Conservation (phyloP, 306 rosid genomes). For the Astragalus membranaceus region DNA sequence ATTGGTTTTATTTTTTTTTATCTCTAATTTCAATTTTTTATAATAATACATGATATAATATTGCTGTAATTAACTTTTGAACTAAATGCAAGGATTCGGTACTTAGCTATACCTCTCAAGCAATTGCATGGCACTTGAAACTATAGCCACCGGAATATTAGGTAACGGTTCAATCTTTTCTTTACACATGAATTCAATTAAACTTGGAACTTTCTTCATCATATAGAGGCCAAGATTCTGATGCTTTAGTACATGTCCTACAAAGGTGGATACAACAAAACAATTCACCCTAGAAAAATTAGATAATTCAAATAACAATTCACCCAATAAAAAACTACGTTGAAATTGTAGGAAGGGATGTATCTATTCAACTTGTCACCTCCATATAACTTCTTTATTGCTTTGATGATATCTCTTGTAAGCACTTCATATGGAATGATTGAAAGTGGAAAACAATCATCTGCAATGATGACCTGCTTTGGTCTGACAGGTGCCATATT, state of each 20-base stretch:
- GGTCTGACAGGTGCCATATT: background rate
- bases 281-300: no score
- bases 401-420: constrained; percentile 25
- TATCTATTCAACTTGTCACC: background rate
- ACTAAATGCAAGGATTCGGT: no score
- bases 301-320: no score
- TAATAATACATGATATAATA: no score
- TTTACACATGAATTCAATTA: constrained; percentile 37
- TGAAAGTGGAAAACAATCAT: background rate
- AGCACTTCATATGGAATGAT: constrained; percentile 31
- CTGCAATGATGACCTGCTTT: background rate
- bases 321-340: no score
- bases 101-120: constrained; percentile 45
- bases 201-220: constrained; percentile 50
- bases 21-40: no score
- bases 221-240: constrained; percentile 48
- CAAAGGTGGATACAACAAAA: background rate
- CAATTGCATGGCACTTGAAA: constrained; percentile 48
- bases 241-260: constrained; percentile 51
- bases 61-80: no score
- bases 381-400: constrained; percentile 52
- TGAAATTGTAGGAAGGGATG: no score
- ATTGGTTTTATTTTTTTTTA: no score
- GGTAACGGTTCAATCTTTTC: constrained; percentile 29
- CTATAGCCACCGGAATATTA: constrained; percentile 56